phyloP scores from a whole-genome alignment of 805 yeast genomes.

The Candida ortonii region DNA sequence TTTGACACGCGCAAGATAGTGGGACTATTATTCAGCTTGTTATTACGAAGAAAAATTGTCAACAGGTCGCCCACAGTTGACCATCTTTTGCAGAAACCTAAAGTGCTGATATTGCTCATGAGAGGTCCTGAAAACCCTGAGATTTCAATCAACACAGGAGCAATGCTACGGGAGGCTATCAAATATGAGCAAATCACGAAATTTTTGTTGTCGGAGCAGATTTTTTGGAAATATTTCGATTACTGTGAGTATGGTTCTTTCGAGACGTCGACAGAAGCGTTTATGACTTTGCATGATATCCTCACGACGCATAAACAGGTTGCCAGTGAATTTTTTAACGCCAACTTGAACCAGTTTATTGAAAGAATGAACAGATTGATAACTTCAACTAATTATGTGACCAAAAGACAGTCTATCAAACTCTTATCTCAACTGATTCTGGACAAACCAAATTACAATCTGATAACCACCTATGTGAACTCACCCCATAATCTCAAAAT shows the following conservation, averaged over 20 bases:
- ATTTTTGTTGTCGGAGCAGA: slow-evolving; percentile 54
- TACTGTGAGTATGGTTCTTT: slow-evolving; percentile 75
- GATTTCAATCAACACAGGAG: slow-evolving; percentile 69
- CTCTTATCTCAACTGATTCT: slow-evolving; percentile 70
- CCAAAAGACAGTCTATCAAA: slow-evolving; percentile 85
- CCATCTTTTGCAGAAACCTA: slow-evolving; percentile 66
- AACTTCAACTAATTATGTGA: slow-evolving; percentile 79
- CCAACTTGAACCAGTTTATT: slow-evolving; percentile 58
- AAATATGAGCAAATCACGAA: slow-evolving; percentile 69
- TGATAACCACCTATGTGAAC: slow-evolving; percentile 75
- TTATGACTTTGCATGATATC: slow-evolving; percentile 69
- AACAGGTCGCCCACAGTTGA: slow-evolving; percentile 84
- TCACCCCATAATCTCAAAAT: slow-evolving; percentile 80
- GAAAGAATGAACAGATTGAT: slow-evolving; percentile 64
- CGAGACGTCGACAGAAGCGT: slow-evolving; percentile 88
- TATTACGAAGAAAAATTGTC: slow-evolving; percentile 76
- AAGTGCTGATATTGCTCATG: slow-evolving; percentile 58
- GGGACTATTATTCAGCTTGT: slow-evolving; percentile 63
- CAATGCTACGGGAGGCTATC: slow-evolving; percentile 80
- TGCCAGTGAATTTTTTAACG: slow-evolving; percentile 66
- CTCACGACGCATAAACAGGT: slow-evolving; percentile 66
- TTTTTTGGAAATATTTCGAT: slow-evolving; percentile 79
- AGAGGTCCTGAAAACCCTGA: slow-evolving; percentile 74
- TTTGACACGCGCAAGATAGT: slow-evolving; percentile 91
- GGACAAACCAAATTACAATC: slow-evolving; percentile 63